These are phyloP conservation scores for Neurospora tetrasperma DNA, from an alignment of 495 filamentous ascomycete genomes.

Conservation along the genomic window DNA sequence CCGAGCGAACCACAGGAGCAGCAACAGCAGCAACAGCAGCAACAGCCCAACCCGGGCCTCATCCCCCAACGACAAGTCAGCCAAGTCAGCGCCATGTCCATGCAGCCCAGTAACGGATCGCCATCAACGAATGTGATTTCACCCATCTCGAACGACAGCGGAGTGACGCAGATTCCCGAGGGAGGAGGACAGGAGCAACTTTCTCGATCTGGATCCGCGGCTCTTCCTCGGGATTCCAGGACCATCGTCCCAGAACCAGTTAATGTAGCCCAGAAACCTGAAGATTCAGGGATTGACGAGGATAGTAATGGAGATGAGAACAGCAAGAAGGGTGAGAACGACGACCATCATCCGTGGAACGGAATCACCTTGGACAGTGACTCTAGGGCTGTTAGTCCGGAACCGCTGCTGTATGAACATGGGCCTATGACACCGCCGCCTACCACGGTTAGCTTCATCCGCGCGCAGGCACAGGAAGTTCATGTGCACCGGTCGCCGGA, in stretches of 20 bases:
- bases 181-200: neutral
- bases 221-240: constrained; percentile 5
- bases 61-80: constrained; percentile 17
- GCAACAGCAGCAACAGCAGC: neutral
- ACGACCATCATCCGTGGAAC: neutral
- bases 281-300: neutral
- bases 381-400: neutral
- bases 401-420: neutral
- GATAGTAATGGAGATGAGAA: neutral
- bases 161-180: constrained; percentile 5
- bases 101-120: constrained; percentile 9
- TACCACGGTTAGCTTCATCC: neutral
- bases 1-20: neutral
- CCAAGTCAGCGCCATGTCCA: constrained; percentile 19
- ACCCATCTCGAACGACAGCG: constrained; percentile 4
- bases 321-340: neutral
- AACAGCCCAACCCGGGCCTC: neutral
- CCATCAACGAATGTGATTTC: constrained; percentile 1
- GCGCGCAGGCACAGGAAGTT: neutral
- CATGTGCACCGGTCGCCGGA: neutral
- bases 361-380: neutral
- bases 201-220: neutral
- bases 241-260: constrained; percentile 20
- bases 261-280: constrained; percentile 1
- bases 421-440: neutral